Evolutionary conservation across 768 basidiomycete genomes (phyloP), one percentile per base, ranked within the genome.

Genomic region (Naganishia vishniacii): DNA sequence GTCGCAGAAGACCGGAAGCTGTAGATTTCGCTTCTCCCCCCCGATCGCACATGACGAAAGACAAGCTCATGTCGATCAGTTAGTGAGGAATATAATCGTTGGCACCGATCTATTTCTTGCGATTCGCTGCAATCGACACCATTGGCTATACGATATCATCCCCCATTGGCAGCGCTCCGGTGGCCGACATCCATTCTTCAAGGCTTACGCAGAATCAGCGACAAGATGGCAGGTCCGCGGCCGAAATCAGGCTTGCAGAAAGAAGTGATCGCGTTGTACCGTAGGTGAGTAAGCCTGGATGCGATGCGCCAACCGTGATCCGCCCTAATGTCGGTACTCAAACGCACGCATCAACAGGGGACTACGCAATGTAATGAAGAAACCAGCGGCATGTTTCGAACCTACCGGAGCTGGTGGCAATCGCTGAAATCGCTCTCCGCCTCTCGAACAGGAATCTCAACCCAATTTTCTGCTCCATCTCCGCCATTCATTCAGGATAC

Each of bases 241-340:
- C 61, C 65, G 29, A 65, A 70, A 65, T 75, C 74, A 48, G 75
- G 75, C 20, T 62, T 77, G 41, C 75, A 77, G 59, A 70, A 72
- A 59, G 75, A 77, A 66, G 73, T 77, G 9, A 69, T 75, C 48
- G 71, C 73, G 28, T 58, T 77, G 65, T 77, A 77, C 63, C 67
- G 71, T 32, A 69, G 72, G 75, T 77, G 56, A 62, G 73, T 66
- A 7, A n/a, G n/a, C n/a, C n/a, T 23, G 31, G 13, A 11, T 37
- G 13, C 23, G n/a, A 40, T 34, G 13, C 25, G 20, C n/a, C 15
- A 41, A n/a, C 44, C 11, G 42, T 44, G 5, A 15, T 44, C 13
- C 41, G 58, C 34, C 29, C 18, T 40, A 66, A 5, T 2, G 25
- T 5, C 28, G 16, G 34, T 46, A 25, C 53, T 48, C 20, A 31